A percentile compares a stretch with the other conserved stretches of the same genome.
These are phyloP conservation scores for Onygena corvina DNA, from an alignment of 2,329 filamentous ascomycete species.

Conservation along the genomic window DNA sequence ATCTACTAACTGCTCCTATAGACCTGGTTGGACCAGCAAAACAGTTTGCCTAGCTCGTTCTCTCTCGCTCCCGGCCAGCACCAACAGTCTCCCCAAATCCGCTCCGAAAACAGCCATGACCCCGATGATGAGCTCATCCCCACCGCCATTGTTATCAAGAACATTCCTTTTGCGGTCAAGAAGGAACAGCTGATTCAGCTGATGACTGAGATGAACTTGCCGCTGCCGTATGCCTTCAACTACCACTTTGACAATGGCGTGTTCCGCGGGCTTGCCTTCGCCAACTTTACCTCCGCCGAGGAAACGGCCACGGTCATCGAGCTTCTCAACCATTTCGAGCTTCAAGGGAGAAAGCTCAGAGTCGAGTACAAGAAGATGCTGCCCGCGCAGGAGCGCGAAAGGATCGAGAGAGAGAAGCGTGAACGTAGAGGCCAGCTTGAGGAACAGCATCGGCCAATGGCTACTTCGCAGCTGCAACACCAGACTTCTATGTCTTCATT, in stretches of 20 bases:
- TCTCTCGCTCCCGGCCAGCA: constrained; percentile 33
- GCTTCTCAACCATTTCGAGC: constrained; percentile 85
- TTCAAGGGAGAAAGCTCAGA: constrained; percentile 84
- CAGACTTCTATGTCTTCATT: constrained; percentile 80
- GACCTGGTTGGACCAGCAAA: constrained; percentile 53
- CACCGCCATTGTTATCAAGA: constrained; percentile 98
- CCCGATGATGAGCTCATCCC: constrained; percentile 77
- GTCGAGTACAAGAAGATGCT: constrained; percentile 99
- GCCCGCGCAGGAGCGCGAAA: constrained; percentile 80
- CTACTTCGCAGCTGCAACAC: constrained; percentile 55
- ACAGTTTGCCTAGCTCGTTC: constrained; percentile 37
- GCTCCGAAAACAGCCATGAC: constrained; percentile 33
- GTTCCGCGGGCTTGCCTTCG: constrained; percentile 89
- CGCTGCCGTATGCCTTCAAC: constrained; percentile 96
- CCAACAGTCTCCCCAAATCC: constrained; percentile 32
- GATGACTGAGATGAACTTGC: constrained; percentile 89
- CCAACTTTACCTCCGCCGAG: constrained; percentile 92
- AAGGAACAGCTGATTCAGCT: constrained; percentile 87
- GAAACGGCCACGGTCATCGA: constrained; percentile 90
- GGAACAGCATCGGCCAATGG: constrained; percentile 78
- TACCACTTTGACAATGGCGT: constrained; percentile 98
- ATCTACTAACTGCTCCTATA: constrained; percentile 24
- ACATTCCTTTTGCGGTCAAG: constrained; percentile 95
- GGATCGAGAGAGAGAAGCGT: constrained; percentile 93
- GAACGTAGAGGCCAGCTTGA: constrained; percentile 92